Conservation (phyloP, 768 basidiomycete genomes). For the Tricholoma flavovirens region DNA sequence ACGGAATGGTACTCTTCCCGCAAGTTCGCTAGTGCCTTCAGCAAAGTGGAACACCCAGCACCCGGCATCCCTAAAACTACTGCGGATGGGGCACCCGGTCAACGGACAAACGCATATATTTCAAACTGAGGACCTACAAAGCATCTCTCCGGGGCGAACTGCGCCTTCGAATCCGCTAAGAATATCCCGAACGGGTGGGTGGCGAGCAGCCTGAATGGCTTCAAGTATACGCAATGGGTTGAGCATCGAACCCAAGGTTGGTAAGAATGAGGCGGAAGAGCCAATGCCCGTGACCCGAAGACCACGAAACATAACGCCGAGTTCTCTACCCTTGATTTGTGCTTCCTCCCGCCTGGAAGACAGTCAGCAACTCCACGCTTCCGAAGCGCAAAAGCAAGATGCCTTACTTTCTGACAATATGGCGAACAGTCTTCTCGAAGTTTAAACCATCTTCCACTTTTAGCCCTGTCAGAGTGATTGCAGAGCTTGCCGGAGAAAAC, state of each 20-base stretch:
- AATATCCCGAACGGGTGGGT: slow-evolving; percentile 58
- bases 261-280: slow-evolving; percentile 36
- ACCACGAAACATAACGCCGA: slow-evolving; percentile 47
- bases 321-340: slow-evolving; percentile 25
- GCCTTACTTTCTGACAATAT: too few relatives aligned
- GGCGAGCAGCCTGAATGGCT: slow-evolving; percentile 38
- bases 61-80: slow-evolving; percentile 85
- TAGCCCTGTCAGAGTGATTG: too few relatives aligned
- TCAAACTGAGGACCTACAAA: slow-evolving; percentile 42
- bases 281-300: slow-evolving; percentile 48
- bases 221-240: slow-evolving; percentile 35
- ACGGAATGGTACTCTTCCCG: slow-evolving; percentile 62
- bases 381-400: too few relatives aligned
- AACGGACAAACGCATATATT: neutral
- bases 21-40: slow-evolving; percentile 78
- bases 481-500: too few relatives aligned
- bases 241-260: slow-evolving; percentile 48
- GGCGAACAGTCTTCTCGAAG: too few relatives aligned
- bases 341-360: too few relatives aligned
- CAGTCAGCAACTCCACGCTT: too few relatives aligned
- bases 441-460: too few relatives aligned
- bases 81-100: slow-evolving; percentile 22
- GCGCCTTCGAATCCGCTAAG: too few relatives aligned
- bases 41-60: slow-evolving; percentile 81
- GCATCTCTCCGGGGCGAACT: slow-evolving; percentile 59